Evolutionary conservation across 2,329 filamentous ascomycete species (phyloP).

Genomic region (Fusarium algeriense): DNA sequence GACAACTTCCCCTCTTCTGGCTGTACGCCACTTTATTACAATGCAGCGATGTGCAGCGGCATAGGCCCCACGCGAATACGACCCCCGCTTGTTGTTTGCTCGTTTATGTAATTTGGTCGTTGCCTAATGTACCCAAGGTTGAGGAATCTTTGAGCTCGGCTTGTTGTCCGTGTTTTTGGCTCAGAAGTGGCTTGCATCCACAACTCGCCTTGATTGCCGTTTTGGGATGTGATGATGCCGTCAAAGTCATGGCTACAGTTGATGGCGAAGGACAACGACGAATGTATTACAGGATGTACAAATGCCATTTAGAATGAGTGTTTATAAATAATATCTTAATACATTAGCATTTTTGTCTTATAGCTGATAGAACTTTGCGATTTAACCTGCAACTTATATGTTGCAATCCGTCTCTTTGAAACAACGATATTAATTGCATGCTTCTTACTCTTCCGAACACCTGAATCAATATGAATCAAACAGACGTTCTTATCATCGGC

Average conservation of each 20-base stretch:
- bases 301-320: background rate
- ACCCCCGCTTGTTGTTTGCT: constrained; percentile 4
- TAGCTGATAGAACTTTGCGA: too few species aligned
- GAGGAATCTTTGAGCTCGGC: background rate
- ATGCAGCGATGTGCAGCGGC: constrained; percentile 4
- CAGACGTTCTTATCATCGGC: constrained; percentile 47
- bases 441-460: too few species aligned
- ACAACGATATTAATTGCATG: too few species aligned
- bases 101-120: background rate
- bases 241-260: background rate
- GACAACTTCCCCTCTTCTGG: constrained; percentile 11
- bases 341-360: background rate
- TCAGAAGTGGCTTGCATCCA: background rate
- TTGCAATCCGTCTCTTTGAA: too few species aligned
- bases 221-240: background rate
- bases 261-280: background rate
- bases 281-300: background rate
- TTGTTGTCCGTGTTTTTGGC: background rate
- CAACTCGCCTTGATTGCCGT: constrained; percentile 14
- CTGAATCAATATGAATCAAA: background rate
- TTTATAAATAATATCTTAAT: too few species aligned
- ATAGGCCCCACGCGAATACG: constrained; percentile 1
- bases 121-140: background rate
- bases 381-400: too few species aligned
- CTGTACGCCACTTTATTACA: constrained; percentile 1